A percentile compares a stretch with the other conserved stretches of the same genome.
These are phyloP conservation scores for Rhynchospora pubera DNA, from an alignment of 176 grass and related monocot species.

Conservation along the genomic window DNA sequence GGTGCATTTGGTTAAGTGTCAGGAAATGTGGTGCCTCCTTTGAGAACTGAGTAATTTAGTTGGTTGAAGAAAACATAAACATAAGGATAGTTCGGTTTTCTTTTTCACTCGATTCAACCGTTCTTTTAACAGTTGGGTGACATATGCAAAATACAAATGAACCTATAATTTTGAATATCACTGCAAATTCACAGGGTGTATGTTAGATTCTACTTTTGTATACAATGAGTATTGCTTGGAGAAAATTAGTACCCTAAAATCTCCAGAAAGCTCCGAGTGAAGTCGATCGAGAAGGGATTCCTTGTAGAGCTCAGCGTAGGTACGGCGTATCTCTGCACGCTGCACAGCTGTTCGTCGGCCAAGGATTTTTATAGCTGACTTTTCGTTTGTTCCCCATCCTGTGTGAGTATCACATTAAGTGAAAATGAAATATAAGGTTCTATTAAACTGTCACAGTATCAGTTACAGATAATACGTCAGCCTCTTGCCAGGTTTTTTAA, in stretches of 20 bases:
- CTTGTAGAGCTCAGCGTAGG: constrained; percentile 53
- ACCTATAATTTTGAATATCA: background rate
- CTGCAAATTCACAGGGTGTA: background rate
- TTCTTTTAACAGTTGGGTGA: background rate
- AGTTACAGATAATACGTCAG: background rate
- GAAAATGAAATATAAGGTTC: background rate
- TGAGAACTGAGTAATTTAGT: background rate
- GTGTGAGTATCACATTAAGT: background rate
- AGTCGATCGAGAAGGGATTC: constrained; percentile 56
- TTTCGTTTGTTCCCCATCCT: constrained; percentile 79
- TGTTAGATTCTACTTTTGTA: background rate
- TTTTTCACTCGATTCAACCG: background rate
- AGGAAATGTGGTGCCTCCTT: background rate
- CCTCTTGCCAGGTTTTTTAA: background rate
- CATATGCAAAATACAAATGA: background rate
- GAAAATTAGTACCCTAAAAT: constrained; percentile 59
- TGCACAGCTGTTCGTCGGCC: constrained; percentile 47
- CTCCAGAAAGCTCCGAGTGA: constrained; percentile 47
- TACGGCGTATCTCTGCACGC: constrained; percentile 43
- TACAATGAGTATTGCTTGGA: background rate
- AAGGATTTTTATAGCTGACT: constrained; percentile 33
- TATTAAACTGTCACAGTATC: background rate
- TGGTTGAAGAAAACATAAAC: background rate
- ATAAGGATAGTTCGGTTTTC: background rate
- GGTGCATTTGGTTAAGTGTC: background rate